These are phyloP conservation scores for Clitocybe nebularis DNA, from an alignment of 1,284 basidiomycete genomes.

Conservation along the genomic window DNA sequence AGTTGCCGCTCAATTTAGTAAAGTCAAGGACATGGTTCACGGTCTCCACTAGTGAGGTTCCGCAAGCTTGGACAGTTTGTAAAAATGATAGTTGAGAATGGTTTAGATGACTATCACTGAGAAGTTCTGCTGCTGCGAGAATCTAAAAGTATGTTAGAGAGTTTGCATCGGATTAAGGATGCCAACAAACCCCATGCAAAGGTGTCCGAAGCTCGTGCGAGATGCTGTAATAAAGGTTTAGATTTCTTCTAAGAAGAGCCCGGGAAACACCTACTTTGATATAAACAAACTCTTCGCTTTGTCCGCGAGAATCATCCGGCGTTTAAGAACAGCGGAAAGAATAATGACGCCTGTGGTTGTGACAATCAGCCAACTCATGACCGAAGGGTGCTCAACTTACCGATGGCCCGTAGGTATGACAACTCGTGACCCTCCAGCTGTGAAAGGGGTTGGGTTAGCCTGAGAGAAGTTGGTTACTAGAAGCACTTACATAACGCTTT, in stretches of 20 bases:
- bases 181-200: conserved; percentile 74
- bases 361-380: conserved; percentile 10
- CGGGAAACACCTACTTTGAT: conserved; percentile 62
- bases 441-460: conserved; percentile 4
- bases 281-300: conserved; percentile 90
- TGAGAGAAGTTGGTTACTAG: neutral
- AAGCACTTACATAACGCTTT: conserved; percentile 69
- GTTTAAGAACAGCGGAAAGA: conserved; percentile 87
- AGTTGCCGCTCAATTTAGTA: conserved; percentile 90
- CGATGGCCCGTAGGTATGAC: conserved; percentile 87
- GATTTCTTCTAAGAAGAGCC: conserved; percentile 9
- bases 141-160: conserved; percentile 45
- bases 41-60: conserved; percentile 79
- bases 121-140: conserved; percentile 84
- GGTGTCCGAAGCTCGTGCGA: conserved; percentile 93
- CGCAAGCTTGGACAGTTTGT: conserved; percentile 85
- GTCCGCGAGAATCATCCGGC: conserved; percentile 91
- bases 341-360: conserved; percentile 77
- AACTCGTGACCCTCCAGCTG: conserved; percentile 90
- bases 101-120: conserved; percentile 79
- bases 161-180: conserved; percentile 1
- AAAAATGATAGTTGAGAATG: conserved; percentile 85
- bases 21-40: conserved; percentile 98
- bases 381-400: conserved; percentile 28
- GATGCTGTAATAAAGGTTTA: conserved; percentile 51